A percentile compares a stretch with the other conserved stretches of the same genome.
Conservation (phyloP, 1,284 basidiomycete genomes). For the Phellopilus nigrolimitatus region DNA sequence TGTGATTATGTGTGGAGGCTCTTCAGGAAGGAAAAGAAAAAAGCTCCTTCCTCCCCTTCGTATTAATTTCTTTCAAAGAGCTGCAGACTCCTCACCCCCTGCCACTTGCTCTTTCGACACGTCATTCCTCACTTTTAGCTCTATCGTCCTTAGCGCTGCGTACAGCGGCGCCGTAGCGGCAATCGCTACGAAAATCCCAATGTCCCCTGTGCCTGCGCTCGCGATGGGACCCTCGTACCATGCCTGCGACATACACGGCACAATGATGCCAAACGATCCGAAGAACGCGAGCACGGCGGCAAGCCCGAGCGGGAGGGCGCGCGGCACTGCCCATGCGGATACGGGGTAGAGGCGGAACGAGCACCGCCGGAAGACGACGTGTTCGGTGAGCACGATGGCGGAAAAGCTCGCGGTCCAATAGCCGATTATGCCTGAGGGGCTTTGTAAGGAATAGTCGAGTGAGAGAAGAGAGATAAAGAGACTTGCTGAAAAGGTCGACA, state of each 20-base stretch:
- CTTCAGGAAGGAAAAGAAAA: too few relatives aligned
- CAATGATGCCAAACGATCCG: constrained; percentile 43
- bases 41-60: too few relatives aligned
- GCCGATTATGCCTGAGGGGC: too few relatives aligned
- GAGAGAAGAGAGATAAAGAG: too few relatives aligned
- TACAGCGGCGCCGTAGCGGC: constrained; percentile 37
- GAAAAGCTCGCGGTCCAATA: constrained; percentile 58
- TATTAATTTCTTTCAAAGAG: too few relatives aligned
- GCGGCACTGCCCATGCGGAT: constrained; percentile 37
- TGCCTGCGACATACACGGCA: constrained; percentile 54
- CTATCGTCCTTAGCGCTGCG: constrained; percentile 34
- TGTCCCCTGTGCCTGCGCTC: constrained; percentile 46
- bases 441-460: too few relatives aligned
- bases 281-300: constrained; percentile 48
- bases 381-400: constrained; percentile 51
- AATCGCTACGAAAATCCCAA: constrained; percentile 49
- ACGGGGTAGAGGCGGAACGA: constrained; percentile 31
- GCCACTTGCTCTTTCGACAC: too few relatives aligned
- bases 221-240: constrained; percentile 53
- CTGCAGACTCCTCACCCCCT: too few relatives aligned
- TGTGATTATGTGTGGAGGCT: too few relatives aligned
- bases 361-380: constrained; percentile 47
- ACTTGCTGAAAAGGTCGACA: constrained; percentile 49
- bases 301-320: constrained; percentile 38
- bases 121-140: constrained; percentile 26